phyloP scores from a whole-genome alignment of 805 yeast genomes.

The Candida khao-thaluensis region DNA sequence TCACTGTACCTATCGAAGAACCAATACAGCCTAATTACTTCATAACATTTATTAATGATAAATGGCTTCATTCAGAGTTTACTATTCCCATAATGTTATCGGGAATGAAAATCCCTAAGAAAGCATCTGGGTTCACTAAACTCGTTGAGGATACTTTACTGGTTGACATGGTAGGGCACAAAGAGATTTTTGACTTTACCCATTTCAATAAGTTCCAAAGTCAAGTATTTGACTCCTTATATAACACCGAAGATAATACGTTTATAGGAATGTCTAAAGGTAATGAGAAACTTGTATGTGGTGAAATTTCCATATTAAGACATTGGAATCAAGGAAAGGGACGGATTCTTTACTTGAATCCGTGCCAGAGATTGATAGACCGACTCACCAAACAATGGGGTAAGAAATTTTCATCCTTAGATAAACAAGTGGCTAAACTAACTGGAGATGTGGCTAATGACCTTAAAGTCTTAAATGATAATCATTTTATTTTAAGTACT shows the following conservation, averaged over 20 bases:
- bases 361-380: constrained; percentile 58
- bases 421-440: constrained; percentile 52
- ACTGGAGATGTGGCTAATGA: constrained; percentile 56
- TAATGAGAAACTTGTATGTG: constrained; percentile 68
- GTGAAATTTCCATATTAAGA: constrained; percentile 68
- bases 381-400: constrained; percentile 51
- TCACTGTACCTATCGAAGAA: constrained; percentile 58
- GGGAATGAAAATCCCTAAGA: constrained; percentile 55
- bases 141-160: constrained; percentile 49
- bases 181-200: constrained; percentile 44
- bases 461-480: constrained; percentile 50
- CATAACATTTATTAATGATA: constrained; percentile 70
- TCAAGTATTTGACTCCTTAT: constrained; percentile 62
- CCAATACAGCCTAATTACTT: constrained; percentile 71
- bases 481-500: constrained; percentile 73
- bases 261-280: constrained; percentile 76
- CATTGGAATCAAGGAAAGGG: constrained; percentile 74
- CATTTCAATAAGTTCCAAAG: constrained; percentile 73
- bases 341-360: constrained; percentile 69
- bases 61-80: constrained; percentile 77
- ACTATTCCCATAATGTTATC: constrained; percentile 59
- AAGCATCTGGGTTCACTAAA: constrained; percentile 61
- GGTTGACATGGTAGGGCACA: constrained; percentile 45
- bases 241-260: constrained; percentile 54
- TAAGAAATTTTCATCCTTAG: constrained; percentile 40